Conservation (phyloP, 2,329 filamentous ascomycete genomes). For the Metarhizium guizhouense region DNA sequence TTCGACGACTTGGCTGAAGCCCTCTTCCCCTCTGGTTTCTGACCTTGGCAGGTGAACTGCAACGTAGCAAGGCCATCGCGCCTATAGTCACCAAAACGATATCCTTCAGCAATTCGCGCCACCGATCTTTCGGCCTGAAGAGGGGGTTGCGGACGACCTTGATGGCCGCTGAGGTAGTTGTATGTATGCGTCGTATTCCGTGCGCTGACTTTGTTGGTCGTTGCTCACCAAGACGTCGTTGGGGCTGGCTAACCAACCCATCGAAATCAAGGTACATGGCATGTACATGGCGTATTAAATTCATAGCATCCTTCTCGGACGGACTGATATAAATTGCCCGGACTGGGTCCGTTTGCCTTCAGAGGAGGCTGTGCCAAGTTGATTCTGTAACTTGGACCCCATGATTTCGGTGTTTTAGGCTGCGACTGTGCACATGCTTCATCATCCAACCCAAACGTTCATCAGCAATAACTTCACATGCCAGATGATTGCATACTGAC, state of each 20-base stretch:
- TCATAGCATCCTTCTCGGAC: too few species aligned
- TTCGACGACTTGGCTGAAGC: neutral
- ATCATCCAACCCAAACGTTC: too few species aligned
- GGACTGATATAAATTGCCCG: too few species aligned
- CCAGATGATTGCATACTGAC: neutral
- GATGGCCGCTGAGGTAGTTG: neutral
- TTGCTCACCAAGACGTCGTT: too few species aligned
- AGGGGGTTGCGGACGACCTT: neutral
- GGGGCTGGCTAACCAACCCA: neutral
- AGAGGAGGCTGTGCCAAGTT: neutral
- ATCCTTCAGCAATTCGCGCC: neutral
- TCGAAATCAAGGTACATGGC: too few species aligned
- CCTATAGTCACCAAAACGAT: neutral
- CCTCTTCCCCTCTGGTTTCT: neutral
- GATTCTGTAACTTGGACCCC: neutral
- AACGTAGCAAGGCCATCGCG: neutral
- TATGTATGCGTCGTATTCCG: too few species aligned
- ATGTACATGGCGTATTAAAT: too few species aligned
- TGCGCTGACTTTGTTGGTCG: too few species aligned
- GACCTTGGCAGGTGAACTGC: constrained; percentile 1
- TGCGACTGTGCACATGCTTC: too few species aligned
- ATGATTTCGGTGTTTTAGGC: too few species aligned
- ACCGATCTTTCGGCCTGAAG: neutral
- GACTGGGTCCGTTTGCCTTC: too few species aligned
- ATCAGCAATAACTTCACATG: neutral